Evolutionary conservation across 768 basidiomycete species (phyloP), one percentile per base, ranked within the genome.

Genomic region (Serendipita sp.): DNA sequence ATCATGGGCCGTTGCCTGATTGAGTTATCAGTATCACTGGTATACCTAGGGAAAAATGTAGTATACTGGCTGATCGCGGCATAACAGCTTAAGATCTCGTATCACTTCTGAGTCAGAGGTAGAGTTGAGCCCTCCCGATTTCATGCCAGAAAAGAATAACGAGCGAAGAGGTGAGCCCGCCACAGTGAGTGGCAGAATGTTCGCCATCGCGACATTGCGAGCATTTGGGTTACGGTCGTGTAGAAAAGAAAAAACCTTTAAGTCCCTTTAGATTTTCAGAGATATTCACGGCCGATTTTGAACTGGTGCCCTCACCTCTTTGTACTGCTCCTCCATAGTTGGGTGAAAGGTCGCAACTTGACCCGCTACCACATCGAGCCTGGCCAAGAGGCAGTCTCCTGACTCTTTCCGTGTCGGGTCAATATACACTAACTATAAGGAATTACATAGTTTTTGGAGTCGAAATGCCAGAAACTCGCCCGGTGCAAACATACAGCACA

Each of bases 1-100:
- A 77, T 96, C 93, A 70, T 97, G 95, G 1, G 95, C 90, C 62
- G 91, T 83, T 65, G 85, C 83, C 91, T 96, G 48, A 36, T 44
- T 11, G 15, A 13, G 7, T 11, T 10, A 51, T 52, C 28, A 58
- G 51, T 13, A 36, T 58, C 44, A 46, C 64, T 13, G 52, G 28
- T 15, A 18, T 63, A 72, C 81, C 23, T 23, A 23, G 23, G 23
- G 23, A 23, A 23, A 23, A 23, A 23, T 23, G 23, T 23, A 23
- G 23, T 23, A 58, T 68, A 88, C 93, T 63, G 91, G 79, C 72
- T 91, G 89, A 74, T 98, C 95, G 68, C 89, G 76, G 73, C 94
- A 97, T 54, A 97, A 76, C 0, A 88, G 71, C 71, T 92, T 94
- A 67, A 98, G 71, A 76, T 95, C 90, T 52, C 84, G 78, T 63